Percentiles rank a stretch among this genome's conserved stretches.
phyloP scores from a whole-genome alignment of 2,329 filamentous ascomycete genomes.

The Trichoderma sp. region DNA sequence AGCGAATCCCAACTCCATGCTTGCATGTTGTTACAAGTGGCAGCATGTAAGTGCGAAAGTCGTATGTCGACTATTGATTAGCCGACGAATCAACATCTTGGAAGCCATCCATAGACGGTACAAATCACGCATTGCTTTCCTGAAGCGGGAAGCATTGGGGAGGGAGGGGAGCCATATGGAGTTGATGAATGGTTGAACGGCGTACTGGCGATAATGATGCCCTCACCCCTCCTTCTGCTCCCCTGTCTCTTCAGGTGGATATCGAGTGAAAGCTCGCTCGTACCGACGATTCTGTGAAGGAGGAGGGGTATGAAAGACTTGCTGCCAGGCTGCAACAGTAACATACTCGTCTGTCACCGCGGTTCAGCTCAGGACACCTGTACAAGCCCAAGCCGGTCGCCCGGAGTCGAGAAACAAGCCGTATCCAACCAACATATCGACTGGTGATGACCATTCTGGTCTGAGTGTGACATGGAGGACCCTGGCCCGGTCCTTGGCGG shows the following conservation, averaged over 20 bases:
- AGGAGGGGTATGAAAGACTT: background rate
- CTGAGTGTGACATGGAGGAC: background rate
- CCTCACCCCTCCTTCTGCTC: background rate
- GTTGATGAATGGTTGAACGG: background rate
- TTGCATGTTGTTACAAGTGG: background rate
- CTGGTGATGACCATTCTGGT: too few species aligned
- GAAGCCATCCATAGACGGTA: background rate
- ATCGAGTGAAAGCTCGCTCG: too few species aligned
- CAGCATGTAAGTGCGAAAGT: background rate
- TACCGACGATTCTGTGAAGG: background rate
- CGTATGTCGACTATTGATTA: background rate
- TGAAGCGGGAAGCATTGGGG: background rate
- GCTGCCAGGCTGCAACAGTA: background rate
- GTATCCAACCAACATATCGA: background rate
- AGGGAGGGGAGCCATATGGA: too few species aligned
- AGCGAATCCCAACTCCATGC: background rate
- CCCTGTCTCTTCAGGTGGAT: background rate
- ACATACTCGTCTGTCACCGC: background rate
- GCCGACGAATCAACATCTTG: background rate
- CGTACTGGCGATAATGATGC: background rate
- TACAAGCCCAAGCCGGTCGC: background rate
- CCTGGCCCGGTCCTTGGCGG: background rate
- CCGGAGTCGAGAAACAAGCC: background rate
- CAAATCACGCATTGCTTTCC: background rate
- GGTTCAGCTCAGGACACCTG: background rate